phyloP scores from a whole-genome alignment of 371 early-diverging fungal species.

The Mucor indicus region DNA sequence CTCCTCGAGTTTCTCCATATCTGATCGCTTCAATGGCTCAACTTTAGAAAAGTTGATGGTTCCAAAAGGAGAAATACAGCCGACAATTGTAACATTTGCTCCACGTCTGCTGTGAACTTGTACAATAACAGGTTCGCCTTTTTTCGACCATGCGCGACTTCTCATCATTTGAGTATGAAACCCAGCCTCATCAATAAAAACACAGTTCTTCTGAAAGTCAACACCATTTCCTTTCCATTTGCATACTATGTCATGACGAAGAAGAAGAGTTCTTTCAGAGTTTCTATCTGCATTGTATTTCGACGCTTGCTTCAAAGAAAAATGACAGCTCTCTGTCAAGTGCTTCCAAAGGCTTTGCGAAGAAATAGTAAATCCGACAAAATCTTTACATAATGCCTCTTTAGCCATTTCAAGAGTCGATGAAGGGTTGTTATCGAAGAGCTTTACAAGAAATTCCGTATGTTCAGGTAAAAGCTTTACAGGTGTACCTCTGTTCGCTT shows the following conservation, averaged over 20 bases:
- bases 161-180: constrained; percentile 1
- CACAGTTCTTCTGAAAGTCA: constrained; percentile 3
- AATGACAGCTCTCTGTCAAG: constrained; percentile 5
- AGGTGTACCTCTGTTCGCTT: constrained; percentile 11
- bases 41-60: constrained; percentile 2
- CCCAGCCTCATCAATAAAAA: neutral
- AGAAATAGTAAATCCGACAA: constrained; percentile 4
- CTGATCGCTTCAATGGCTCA: constrained; percentile 3
- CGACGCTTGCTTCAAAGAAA: constrained; percentile 6
- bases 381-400: constrained; percentile 2
- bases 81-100: constrained; percentile 6
- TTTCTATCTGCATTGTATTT: constrained; percentile 12
- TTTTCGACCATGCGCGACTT: constrained; percentile 3
- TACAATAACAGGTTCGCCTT: constrained; percentile 2
- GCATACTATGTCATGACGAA: neutral
- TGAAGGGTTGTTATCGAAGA: constrained; percentile 8
- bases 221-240: constrained; percentile 2
- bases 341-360: constrained; percentile 8
- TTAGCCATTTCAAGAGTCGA: constrained; percentile 8
- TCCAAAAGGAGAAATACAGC: constrained; percentile 8
- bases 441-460: constrained; percentile 5
- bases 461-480: constrained; percentile 9
- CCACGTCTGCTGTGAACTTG: constrained; percentile 5
- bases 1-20: constrained; percentile 6
- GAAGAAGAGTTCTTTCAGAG: constrained; percentile 6